Percentiles rank a stretch among this genome's conserved stretches.
phyloP scores from a whole-genome alignment of 345 rosid genomes.

The Linum lewisii region DNA sequence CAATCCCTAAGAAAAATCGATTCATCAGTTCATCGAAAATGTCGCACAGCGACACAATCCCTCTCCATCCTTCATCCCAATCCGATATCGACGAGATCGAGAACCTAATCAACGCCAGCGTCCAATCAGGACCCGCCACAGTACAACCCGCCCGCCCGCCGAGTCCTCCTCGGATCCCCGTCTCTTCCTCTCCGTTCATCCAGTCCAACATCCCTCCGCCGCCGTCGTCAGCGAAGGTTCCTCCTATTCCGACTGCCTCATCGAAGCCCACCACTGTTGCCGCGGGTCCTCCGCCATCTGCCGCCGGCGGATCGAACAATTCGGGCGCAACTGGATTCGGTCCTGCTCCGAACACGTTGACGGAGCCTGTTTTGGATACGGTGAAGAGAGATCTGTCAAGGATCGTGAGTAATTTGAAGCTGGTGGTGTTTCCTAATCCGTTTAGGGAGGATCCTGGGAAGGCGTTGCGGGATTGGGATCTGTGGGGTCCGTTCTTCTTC shows the following conservation, averaged over 20 bases:
- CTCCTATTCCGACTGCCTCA: constrained; percentile 23
- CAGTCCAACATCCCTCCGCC: constrained; percentile 58
- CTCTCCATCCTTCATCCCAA: constrained; percentile 76
- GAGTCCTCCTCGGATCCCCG: constrained; percentile 80
- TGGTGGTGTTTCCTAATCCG: constrained; percentile 92
- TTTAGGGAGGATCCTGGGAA: constrained; percentile 91
- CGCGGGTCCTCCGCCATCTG: constrained; percentile 19
- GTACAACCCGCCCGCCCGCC: constrained; percentile 82
- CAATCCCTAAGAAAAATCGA: background rate
- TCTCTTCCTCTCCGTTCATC: constrained; percentile 57
- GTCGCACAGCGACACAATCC: constrained; percentile 80
- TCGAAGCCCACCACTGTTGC: constrained; percentile 34
- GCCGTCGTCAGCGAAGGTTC: constrained; percentile 27
- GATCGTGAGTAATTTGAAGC: constrained; percentile 89
- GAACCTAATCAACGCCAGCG: constrained; percentile 68
- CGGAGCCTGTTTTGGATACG: constrained; percentile 98
- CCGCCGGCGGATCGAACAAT: constrained; percentile 1
- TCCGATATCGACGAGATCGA: constrained; percentile 99
- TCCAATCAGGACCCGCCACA: constrained; percentile 59
- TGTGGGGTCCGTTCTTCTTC: constrained; percentile 97
- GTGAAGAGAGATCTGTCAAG: constrained; percentile 94
- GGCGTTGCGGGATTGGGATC: constrained; percentile 98
- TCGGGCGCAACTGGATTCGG: constrained; percentile 49
- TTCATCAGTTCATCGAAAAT: constrained; percentile 20
- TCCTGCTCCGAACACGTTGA: constrained; percentile 71